Conservation (phyloP, 805 yeast genomes). For the Schwanniomyces vanrijiae region DNA sequence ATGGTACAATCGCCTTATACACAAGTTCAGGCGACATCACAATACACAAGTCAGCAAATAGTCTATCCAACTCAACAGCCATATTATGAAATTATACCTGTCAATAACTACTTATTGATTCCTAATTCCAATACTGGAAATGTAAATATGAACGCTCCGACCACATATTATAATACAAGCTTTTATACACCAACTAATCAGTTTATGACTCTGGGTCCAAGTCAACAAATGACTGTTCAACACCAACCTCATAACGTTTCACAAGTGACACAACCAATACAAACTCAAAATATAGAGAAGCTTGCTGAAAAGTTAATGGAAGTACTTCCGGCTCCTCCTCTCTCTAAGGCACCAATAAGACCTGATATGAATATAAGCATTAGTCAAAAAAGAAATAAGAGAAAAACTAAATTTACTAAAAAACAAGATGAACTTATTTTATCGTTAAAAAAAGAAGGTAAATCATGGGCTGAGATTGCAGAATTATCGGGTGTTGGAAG, state of each 20-base stretch:
- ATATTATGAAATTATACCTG: conserved; percentile 14
- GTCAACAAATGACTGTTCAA: conserved; percentile 6
- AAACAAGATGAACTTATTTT: conserved; percentile 70
- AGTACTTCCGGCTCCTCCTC: conserved; percentile 50
- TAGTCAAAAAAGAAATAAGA: conserved; percentile 50
- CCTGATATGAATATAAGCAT: conserved; percentile 43
- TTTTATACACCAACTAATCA: conserved; percentile 5
- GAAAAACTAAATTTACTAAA: conserved; percentile 67
- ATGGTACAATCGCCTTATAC: conserved; percentile 22
- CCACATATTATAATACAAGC: conserved; percentile 4
- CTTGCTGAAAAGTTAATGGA: conserved; percentile 26
- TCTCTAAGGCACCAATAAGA: conserved; percentile 40
- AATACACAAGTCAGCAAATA: conserved; percentile 5
- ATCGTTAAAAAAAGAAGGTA: conserved; percentile 59
- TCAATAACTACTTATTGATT: conserved; percentile 21
- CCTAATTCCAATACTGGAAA: conserved; percentile 9
- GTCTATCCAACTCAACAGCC: conserved; percentile 11
- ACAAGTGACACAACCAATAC: conserved; percentile 3
- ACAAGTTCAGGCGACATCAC: conserved; percentile 9
- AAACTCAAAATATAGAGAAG: background rate
- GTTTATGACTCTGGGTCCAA: conserved; percentile 7
- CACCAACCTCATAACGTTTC: conserved; percentile 4
- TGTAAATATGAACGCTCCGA: conserved; percentile 1
- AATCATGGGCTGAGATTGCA: conserved; percentile 74
- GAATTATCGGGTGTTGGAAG: conserved; percentile 61